Base-by-base conservation (phyloP, 352 stramenopile species). In the Thalassiosira sp. region DNA sequence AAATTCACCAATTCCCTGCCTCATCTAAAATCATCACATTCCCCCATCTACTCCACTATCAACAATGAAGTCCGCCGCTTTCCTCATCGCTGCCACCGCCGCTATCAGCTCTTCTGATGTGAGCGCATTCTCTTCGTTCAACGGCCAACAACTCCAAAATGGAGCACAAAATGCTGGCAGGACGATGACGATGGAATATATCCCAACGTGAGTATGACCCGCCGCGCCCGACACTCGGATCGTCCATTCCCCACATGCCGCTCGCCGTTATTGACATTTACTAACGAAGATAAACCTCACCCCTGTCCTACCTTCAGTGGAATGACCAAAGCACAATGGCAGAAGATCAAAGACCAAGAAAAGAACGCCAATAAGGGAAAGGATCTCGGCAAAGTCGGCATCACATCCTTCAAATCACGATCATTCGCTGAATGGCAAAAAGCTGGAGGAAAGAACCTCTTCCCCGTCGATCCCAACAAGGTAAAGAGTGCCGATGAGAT, bases 341-440 rank as follows among this genome's bases (percentile, higher is more conserved):
- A 45, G 61, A 92, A 92, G 48, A 76, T 89, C 28, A 91, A 92
- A 56, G 84, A 87, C 27, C 22, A 22, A 0, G 86, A 92, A 72
- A 81, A 82, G 53, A 84, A 83, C 31, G 89, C 83, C 62, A 79
- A 58, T 22, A 84, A 85, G 42, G 87, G 86, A 24, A 92, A 91
- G 65, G 84, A 93, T 60, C 72, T 93, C 1, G 88, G 88, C 40
- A 82, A 79, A 25, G 71, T 81, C 65, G 88, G 88, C 13, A 90
- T 93, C 27, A 91, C 82, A 15, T 89, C 80, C 6, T 93, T 93
- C 66, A 80, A 91, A 69, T 89, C 76, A 27, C 72, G 88, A 42
- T 81, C 75, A 5, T 91, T 93, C 65, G 35, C 69, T 8, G 88
- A 91, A 10, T 93, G 88, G 88, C 88, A 93, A 76, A 91, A 91